A percentile compares a stretch with the other conserved stretches of the same genome.
Conservation (phyloP, 2,329 filamentous ascomycete species). For the Scedosporium minutisporum region DNA sequence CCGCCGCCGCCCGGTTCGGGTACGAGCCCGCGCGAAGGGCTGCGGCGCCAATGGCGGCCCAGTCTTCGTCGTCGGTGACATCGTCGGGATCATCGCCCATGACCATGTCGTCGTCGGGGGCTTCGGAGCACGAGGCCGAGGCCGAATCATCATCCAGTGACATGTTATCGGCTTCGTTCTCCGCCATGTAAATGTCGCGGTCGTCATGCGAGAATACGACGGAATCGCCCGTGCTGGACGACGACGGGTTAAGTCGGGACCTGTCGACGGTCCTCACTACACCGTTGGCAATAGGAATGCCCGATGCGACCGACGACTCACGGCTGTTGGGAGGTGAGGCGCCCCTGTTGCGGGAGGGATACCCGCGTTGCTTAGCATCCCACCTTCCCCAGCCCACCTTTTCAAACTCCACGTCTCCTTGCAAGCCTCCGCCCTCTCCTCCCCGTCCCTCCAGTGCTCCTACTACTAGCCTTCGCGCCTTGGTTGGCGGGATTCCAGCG, state of each 20-base stretch:
- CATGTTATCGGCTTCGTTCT: conserved; percentile 92
- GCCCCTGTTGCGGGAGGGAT: conserved; percentile 35
- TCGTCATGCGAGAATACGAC: conserved; percentile 68
- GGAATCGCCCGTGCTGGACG: conserved; percentile 60
- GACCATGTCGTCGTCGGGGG: conserved; percentile 51
- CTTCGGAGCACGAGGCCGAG: conserved; percentile 69
- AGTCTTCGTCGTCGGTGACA: conserved; percentile 91
- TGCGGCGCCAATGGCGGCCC: conserved; percentile 80
- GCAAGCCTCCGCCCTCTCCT: conserved; percentile 47
- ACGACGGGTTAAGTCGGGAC: conserved; percentile 37
- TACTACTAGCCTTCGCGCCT: conserved; percentile 86
- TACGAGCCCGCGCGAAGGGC: conserved; percentile 64
- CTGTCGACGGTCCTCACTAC: conserved; percentile 34
- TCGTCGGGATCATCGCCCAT: conserved; percentile 73
- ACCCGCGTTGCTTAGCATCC: conserved; percentile 71
- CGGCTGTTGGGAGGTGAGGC: conserved; percentile 29
- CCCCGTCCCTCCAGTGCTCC: conserved; percentile 76
- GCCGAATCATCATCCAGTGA: conserved; percentile 64
- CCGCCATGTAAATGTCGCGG: conserved; percentile 57
- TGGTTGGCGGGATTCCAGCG: conserved; percentile 76
- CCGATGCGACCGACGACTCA: conserved; percentile 33
- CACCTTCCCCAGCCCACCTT: conserved; percentile 97
- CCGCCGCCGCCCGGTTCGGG: conserved; percentile 43
- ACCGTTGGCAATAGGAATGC: conserved; percentile 47
- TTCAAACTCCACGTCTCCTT: conserved; percentile 73